Percentiles rank a stretch among this genome's conserved stretches.
These are phyloP conservation scores for Chlamydomonas sphaeroides DNA, from an alignment of 139 green algal genomes.

Conservation along the genomic window DNA sequence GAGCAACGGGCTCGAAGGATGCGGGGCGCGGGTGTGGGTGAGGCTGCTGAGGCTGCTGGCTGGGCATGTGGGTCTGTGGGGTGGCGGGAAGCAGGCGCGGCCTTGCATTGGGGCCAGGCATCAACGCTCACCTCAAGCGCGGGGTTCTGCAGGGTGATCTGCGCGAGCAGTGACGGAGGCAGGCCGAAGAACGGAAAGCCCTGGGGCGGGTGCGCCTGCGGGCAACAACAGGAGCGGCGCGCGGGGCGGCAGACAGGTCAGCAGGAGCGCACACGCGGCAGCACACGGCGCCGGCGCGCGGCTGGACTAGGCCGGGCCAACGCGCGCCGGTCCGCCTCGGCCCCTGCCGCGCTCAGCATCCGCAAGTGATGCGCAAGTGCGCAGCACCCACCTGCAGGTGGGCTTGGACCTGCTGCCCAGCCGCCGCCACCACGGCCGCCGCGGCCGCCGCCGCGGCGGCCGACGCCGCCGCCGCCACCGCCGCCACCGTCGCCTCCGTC, in stretches of 20 bases:
- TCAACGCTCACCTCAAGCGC: conserved; percentile 16
- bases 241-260: no score
- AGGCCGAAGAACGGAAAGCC: conserved; percentile 85
- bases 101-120: no score
- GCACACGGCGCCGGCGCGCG: no score
- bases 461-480: conserved; percentile 73
- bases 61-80: background rate
- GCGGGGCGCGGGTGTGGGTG: background rate
- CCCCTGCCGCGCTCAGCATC: no score
- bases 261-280: no score
- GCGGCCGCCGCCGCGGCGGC: conserved; percentile 74
- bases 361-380: no score
- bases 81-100: no score
- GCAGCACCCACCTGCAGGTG: conserved; percentile 79
- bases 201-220: conserved; percentile 66
- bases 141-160: conserved; percentile 49
- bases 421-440: conserved; percentile 77
- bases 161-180: conserved; percentile 67
- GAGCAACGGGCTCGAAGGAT: no score
- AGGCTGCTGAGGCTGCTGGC: no score
- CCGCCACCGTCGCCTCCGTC: conserved; percentile 70
- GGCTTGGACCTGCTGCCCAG: conserved; percentile 71
- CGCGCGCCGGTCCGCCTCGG: no score
- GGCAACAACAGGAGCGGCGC: background rate
- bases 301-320: no score